phyloP scores from a whole-genome alignment of 1,139 yeast species.

The Meyerozyma athensensis region DNA sequence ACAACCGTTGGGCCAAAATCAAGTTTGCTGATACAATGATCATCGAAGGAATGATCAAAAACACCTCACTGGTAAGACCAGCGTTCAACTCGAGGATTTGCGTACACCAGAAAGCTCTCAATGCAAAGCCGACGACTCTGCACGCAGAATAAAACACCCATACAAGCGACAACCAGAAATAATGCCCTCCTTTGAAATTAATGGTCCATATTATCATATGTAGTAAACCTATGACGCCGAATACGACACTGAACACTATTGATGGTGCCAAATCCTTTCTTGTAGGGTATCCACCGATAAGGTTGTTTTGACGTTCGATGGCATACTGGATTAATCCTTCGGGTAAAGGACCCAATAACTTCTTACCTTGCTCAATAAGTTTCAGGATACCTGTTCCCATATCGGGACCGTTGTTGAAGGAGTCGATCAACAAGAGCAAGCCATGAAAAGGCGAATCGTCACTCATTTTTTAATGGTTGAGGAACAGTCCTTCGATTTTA shows the following conservation, averaged over 20 bases:
- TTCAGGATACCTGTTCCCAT: neutral
- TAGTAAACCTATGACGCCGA: conserved; percentile 20
- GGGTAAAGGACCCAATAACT: conserved; percentile 6
- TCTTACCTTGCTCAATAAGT: neutral
- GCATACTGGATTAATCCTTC: conserved; percentile 16
- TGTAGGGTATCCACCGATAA: conserved; percentile 36
- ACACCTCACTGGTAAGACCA: conserved; percentile 32
- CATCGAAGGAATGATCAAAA: conserved; percentile 31
- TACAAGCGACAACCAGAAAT: conserved; percentile 28
- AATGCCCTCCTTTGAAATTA: conserved; percentile 33
- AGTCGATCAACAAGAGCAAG: neutral
- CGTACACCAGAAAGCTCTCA: conserved; percentile 28
- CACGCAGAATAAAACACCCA: conserved; percentile 28
- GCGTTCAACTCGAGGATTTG: conserved; percentile 21
- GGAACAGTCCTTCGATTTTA: neutral
- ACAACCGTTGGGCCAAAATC: conserved; percentile 38
- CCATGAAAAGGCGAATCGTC: neutral
- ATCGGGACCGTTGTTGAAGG: neutral
- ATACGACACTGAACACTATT: conserved; percentile 27
- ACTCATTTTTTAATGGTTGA: neutral
- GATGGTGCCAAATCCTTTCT: conserved; percentile 27
- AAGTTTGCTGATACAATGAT: conserved; percentile 34
- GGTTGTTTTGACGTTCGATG: conserved; percentile 20
- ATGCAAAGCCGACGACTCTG: conserved; percentile 28
- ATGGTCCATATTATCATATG: conserved; percentile 26